Evolutionary conservation across 1,139 yeast species (phyloP).

Genomic region (Protomyces gravidus): DNA sequence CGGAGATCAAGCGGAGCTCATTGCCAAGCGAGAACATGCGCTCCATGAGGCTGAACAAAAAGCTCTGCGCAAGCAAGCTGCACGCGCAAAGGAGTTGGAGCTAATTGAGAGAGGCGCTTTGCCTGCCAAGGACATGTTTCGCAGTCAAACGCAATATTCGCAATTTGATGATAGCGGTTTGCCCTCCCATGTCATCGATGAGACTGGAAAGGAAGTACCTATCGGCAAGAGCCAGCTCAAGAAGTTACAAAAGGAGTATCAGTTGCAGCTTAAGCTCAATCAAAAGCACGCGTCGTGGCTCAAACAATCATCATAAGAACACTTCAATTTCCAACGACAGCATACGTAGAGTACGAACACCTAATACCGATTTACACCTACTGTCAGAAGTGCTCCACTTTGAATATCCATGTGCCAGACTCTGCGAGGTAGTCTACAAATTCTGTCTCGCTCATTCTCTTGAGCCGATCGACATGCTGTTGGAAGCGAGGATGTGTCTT

Average conservation of each 20-base stretch:
- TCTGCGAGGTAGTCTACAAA: constrained; percentile 73
- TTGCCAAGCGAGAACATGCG: constrained; percentile 54
- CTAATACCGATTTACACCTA: no score
- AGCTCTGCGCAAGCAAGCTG: constrained; percentile 42
- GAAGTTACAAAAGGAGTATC: constrained; percentile 71
- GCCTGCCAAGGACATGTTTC: constrained; percentile 67
- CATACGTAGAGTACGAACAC: no score
- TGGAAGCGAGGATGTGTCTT: constrained; percentile 67
- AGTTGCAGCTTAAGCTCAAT: constrained; percentile 75
- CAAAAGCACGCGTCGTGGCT: constrained; percentile 50
- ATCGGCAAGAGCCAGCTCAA: constrained; percentile 72
- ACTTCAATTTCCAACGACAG: no score
- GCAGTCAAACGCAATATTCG: constrained; percentile 49
- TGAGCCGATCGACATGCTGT: constrained; percentile 65
- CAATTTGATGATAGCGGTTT: constrained; percentile 84
- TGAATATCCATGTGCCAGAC: constrained; percentile 79
- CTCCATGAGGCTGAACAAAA: constrained; percentile 46
- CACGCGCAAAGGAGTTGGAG: constrained; percentile 58
- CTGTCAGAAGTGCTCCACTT: constrained; percentile 77
- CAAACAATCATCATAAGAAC: background rate
- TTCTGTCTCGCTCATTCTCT: constrained; percentile 54
- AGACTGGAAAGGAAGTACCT: constrained; percentile 70
- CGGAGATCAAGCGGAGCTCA: constrained; percentile 65
- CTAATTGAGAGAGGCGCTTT: constrained; percentile 64
- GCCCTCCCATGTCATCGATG: constrained; percentile 61